A percentile compares a stretch with the other conserved stretches of the same genome.
Conservation (phyloP, 345 rosid genomes). For the Linum usitatissimum region DNA sequence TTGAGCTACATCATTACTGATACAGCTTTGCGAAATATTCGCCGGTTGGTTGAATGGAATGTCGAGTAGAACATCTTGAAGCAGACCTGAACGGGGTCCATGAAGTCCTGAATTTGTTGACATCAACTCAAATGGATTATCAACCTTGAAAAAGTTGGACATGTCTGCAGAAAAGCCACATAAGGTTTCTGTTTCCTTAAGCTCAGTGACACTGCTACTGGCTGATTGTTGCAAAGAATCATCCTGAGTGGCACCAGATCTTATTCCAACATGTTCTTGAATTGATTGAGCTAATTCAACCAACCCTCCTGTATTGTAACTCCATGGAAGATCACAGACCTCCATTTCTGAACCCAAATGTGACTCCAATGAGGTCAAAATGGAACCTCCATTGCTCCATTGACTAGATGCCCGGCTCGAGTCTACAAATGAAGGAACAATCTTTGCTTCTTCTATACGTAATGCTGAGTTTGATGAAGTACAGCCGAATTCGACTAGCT, state of each 20-base stretch:
- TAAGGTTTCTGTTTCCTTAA: conserved; percentile 18
- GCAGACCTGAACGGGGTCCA: conserved; percentile 16
- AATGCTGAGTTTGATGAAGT: conserved; percentile 15
- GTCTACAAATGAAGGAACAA: conserved; percentile 11
- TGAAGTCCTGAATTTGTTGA: conserved; percentile 8
- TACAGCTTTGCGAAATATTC: conserved; percentile 9
- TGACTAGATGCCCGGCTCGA: conserved; percentile 23
- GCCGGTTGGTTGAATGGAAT: conserved; percentile 16
- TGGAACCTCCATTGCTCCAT: conserved; percentile 34
- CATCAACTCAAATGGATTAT: conserved; percentile 46
- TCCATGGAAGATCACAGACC: not conserved
- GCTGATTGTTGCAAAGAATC: not conserved
- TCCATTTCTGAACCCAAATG: conserved; percentile 15
- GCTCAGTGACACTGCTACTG: conserved; percentile 3
- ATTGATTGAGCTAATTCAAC: conserved; percentile 11
- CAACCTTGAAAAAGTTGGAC: conserved; percentile 33
- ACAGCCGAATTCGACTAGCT: conserved; percentile 31
- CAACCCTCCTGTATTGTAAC: conserved; percentile 13
- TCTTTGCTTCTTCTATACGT: conserved; percentile 14
- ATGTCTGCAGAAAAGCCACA: conserved; percentile 29
- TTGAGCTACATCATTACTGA: conserved; percentile 23
- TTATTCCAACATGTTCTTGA: conserved; percentile 13
- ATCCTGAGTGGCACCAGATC: conserved; percentile 8
- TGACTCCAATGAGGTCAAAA: conserved; percentile 32
- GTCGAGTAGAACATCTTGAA: conserved; percentile 14